Conservation (phyloP, 306 rosid species). For the Albizia julibrissin region DNA sequence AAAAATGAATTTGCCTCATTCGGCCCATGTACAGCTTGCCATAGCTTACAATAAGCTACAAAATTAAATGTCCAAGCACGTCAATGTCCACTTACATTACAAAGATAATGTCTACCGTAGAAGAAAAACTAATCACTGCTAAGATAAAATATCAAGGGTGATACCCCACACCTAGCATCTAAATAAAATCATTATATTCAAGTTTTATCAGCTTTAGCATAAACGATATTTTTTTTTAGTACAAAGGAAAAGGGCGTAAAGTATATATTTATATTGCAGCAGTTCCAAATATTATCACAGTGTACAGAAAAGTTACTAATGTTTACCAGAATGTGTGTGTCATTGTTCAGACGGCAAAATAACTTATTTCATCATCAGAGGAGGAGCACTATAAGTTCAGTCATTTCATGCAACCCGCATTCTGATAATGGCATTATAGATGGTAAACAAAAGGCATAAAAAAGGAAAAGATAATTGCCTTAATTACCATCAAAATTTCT, state of each 20-base stretch:
- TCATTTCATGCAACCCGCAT: background rate
- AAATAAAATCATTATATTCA: background rate
- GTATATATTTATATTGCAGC: background rate
- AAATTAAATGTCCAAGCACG: background rate
- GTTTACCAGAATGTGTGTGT: background rate
- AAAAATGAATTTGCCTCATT: background rate
- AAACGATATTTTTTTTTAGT: too few relatives aligned
- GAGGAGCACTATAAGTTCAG: background rate
- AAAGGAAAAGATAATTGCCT: background rate
- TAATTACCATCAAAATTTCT: constrained; percentile 22
- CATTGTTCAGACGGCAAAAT: background rate
- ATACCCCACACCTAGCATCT: background rate
- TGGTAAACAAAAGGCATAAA: background rate
- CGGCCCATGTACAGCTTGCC: background rate
- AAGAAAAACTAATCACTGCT: background rate
- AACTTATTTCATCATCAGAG: background rate
- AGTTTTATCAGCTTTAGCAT: background rate
- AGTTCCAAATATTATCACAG: background rate
- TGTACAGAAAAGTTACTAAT: background rate
- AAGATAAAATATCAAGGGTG: background rate
- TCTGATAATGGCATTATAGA: background rate
- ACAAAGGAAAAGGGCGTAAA: too few relatives aligned
- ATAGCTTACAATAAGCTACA: background rate
- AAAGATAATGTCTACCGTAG: background rate
- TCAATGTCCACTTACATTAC: background rate